Base-by-base conservation (phyloP, 2,329 filamentous ascomycete genomes). In the Trichoderma atrobrunneum region DNA sequence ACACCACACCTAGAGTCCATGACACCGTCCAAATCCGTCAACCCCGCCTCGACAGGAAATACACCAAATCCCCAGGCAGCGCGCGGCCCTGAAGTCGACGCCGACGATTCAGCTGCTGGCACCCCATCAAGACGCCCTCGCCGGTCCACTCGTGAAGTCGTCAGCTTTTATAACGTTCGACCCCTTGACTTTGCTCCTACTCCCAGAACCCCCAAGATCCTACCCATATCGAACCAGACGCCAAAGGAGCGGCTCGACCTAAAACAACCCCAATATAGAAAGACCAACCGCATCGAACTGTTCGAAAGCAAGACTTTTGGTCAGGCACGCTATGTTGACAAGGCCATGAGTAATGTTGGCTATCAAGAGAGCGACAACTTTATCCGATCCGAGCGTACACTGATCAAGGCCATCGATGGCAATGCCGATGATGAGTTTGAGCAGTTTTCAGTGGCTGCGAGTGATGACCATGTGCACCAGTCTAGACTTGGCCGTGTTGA, bases 321-420 rank as follows among this genome's bases (percentile, higher is more conserved):
- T 56, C 92, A 95, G 79, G 91, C 93, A 73, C 93, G 95, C 78
- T 98, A 97, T 81, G 95, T 98, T 61, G 95, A 98, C 81, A 94
- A 96, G 79, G 92, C 93, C 2, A 97, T 98, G 95, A 95, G 95
- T 76, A 95, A 94, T 77, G 93, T 97, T 61, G 95, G 95, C 66
- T 98, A 97, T 79, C 95, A 98, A 82, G 94, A 98, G 83, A 97
- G 92, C 77, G 95, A 98, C 82, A 87, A 95, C 72, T 98, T 94
- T 79, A 86, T 93, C 67, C 90, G 93, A 60, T 92, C 93, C 6
- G 92, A 95, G 69, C 88, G 89, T 73, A 90, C 88, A 67, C 85
- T 97, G 73, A 89, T 91, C 77, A 91, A 91, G 79, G 87, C 88
- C 26, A 85, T 83, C 30, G 89, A 91, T 75, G 82, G 83, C 32